A percentile compares a stretch with the other conserved stretches of the same genome.
phyloP scores from a whole-genome alignment of 2,329 filamentous ascomycete genomes.

The Uncinocarpus reesii region DNA sequence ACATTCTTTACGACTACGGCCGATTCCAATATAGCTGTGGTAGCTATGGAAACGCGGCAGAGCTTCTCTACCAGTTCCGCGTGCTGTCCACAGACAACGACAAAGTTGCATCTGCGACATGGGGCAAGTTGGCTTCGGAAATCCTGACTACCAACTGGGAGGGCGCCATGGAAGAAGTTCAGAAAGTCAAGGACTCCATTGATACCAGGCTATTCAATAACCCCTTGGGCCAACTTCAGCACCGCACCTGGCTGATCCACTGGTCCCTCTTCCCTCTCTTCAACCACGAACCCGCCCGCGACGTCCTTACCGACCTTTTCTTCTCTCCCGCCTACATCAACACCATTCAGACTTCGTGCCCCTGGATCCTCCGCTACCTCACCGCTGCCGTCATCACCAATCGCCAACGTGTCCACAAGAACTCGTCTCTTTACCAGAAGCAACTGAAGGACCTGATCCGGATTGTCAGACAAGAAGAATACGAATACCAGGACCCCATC shows the following conservation, averaged over 20 bases:
- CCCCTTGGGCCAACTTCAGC: slow-evolving; percentile 85
- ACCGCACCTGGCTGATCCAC: slow-evolving; percentile 95
- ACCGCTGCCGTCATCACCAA: slow-evolving; percentile 91
- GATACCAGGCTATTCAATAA: slow-evolving; percentile 94
- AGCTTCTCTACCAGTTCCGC: slow-evolving; percentile 94
- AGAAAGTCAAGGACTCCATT: slow-evolving; percentile 83
- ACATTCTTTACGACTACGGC: slow-evolving; percentile 89
- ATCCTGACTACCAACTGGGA: slow-evolving; percentile 96
- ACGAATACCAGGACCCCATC: slow-evolving; percentile 93
- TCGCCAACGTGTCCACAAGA: slow-evolving; percentile 67
- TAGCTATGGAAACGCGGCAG: slow-evolving; percentile 79
- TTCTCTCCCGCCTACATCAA: slow-evolving; percentile 98
- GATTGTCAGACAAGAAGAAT: slow-evolving; percentile 90
- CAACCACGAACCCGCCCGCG: slow-evolving; percentile 87
- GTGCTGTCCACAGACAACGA: slow-evolving; percentile 97
- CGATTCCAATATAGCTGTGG: slow-evolving; percentile 98
- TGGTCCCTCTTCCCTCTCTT: slow-evolving; percentile 98
- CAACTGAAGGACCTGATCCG: slow-evolving; percentile 95
- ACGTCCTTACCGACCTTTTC: slow-evolving; percentile 87
- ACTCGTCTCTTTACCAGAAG: slow-evolving; percentile 79
- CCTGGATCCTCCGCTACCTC: slow-evolving; percentile 92
- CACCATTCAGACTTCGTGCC: slow-evolving; percentile 96
- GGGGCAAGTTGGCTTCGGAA: slow-evolving; percentile 95
- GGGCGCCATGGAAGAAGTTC: slow-evolving; percentile 76
- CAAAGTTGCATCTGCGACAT: slow-evolving; percentile 89